Conservation (phyloP, 177 flowering plant genomes). For the Vitis hybrid region DNA sequence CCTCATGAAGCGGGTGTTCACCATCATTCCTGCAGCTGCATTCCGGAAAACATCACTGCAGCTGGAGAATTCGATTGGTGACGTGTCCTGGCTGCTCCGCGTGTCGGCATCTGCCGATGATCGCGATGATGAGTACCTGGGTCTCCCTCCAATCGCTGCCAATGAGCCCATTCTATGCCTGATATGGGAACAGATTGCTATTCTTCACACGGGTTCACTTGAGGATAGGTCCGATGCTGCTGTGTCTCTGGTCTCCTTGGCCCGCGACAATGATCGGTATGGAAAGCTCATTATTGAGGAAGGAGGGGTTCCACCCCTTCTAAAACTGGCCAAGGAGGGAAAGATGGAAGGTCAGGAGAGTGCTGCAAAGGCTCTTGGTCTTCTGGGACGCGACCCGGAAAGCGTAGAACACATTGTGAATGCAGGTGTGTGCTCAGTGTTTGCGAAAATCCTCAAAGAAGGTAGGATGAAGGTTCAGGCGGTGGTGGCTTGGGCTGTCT, state of each 20-base stretch:
- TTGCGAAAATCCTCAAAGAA: slow-evolving; percentile 75
- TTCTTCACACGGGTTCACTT: slow-evolving; percentile 46
- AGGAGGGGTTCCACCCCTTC: slow-evolving; percentile 63
- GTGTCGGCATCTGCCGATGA: slow-evolving; percentile 58
- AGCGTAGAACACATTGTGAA: slow-evolving; percentile 75
- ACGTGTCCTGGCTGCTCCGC: slow-evolving; percentile 74
- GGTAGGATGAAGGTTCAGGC: slow-evolving; percentile 76
- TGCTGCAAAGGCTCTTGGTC: slow-evolving; percentile 67
- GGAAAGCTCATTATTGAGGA: slow-evolving; percentile 74
- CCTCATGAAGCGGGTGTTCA: slow-evolving; percentile 65
- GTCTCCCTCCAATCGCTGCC: slow-evolving; percentile 80
- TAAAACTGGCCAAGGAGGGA: slow-evolving; percentile 68
- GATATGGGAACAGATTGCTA: slow-evolving; percentile 86
- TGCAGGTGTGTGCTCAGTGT: slow-evolving; percentile 69
- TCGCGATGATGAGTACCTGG: slow-evolving; percentile 61
- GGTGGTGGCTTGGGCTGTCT: slow-evolving; percentile 76
- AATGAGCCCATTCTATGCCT: slow-evolving; percentile 81
- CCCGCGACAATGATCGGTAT: slow-evolving; percentile 70
- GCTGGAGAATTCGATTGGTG: slow-evolving; percentile 80
- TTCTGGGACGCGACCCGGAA: slow-evolving; percentile 69
- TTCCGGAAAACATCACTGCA: slow-evolving; percentile 58
- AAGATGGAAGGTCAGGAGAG: slow-evolving; percentile 65
- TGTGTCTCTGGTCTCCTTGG: slow-evolving; percentile 70
- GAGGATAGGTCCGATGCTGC: slow-evolving; percentile 73
- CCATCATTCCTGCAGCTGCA: slow-evolving; percentile 71